phyloP scores from a whole-genome alignment of 768 basidiomycete genomes.

The Phaeolepiota aurea region DNA sequence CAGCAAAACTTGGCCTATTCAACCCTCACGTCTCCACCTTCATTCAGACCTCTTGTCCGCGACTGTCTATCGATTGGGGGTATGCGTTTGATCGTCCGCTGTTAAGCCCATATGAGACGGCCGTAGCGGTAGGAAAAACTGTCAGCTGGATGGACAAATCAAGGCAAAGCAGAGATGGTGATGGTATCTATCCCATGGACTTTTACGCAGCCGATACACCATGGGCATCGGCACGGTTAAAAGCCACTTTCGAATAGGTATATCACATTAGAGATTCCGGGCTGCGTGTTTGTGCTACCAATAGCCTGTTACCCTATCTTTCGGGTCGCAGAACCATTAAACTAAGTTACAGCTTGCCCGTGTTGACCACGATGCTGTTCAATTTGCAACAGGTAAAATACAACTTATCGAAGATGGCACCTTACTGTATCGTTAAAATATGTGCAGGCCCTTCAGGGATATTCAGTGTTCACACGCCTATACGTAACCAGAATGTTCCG shows the following conservation, averaged over 20 bases:
- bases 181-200: conserved; percentile 86
- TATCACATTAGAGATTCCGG: not conserved
- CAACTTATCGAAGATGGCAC: too few relatives aligned
- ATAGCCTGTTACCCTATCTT: too few relatives aligned
- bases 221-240: conserved; percentile 63
- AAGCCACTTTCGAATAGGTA: conserved; percentile 31
- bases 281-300: not conserved
- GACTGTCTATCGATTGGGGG: conserved; percentile 97
- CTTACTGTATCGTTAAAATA: too few relatives aligned
- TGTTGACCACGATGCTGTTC: too few relatives aligned
- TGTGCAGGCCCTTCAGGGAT: too few relatives aligned
- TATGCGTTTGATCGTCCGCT: conserved; percentile 89
- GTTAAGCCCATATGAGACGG: conserved; percentile 88
- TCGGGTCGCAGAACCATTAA: too few relatives aligned
- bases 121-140: conserved; percentile 69
- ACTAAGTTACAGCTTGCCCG: not conserved
- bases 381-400: too few relatives aligned
- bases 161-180: conserved; percentile 12
- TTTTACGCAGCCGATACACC: conserved; percentile 82
- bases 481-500: too few relatives aligned
- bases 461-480: too few relatives aligned
- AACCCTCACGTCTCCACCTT: conserved; percentile 78
- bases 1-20: conserved; percentile 85
- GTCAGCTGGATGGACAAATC: conserved; percentile 53
- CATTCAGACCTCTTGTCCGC: conserved; percentile 94